phyloP scores from a whole-genome alignment of 257 asterid species.

The Scutellaria baicalensis region DNA sequence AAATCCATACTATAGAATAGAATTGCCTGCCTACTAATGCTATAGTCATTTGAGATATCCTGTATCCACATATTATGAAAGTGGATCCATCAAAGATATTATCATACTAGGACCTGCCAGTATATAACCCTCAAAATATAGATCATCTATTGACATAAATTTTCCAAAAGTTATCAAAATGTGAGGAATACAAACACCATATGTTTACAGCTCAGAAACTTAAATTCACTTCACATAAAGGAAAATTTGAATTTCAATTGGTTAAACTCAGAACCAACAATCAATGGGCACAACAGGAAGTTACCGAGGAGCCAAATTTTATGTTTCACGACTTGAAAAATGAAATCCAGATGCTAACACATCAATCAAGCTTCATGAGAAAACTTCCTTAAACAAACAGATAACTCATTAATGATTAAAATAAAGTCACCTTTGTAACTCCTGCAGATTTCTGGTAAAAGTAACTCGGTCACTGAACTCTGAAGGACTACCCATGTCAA shows the following conservation, averaged over 20 bases:
- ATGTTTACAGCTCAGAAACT: not conserved
- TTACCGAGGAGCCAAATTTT: not conserved
- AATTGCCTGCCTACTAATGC: not conserved
- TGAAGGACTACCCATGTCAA: constrained; percentile 57
- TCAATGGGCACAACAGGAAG: not conserved
- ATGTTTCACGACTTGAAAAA: not conserved
- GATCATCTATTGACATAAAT: not conserved
- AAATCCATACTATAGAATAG: not conserved
- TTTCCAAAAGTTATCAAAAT: not conserved
- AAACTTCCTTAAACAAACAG: not conserved
- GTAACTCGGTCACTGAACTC: constrained; percentile 40
- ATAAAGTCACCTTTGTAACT: constrained; percentile 55
- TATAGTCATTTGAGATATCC: not conserved
- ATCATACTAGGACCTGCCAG: not conserved
- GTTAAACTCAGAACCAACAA: not conserved
- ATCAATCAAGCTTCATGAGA: not conserved
- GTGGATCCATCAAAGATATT: not conserved
- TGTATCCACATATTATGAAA: not conserved
- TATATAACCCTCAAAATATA: not conserved
- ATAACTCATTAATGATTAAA: not conserved
- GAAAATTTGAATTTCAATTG: not conserved
- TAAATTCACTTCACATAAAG: not conserved
- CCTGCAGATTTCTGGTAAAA: constrained; percentile 62
- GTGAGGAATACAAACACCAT: not conserved
- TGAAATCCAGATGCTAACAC: constrained; percentile 2